Conservation (phyloP, 2,329 filamentous ascomycete species). For the Beauveria australis region DNA sequence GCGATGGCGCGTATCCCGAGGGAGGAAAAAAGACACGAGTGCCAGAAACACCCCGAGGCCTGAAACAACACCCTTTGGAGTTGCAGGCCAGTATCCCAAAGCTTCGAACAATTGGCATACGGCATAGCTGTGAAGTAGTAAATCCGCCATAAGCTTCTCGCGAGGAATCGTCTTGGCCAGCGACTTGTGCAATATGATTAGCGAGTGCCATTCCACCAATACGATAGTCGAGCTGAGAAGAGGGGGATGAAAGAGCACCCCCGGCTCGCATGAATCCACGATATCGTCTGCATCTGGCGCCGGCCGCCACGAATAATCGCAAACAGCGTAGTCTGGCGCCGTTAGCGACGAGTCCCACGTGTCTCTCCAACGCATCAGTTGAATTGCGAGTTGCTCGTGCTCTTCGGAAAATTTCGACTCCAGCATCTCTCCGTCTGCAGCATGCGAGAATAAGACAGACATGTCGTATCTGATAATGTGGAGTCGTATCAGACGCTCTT, state of each 20-base stretch:
- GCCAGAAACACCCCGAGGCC: conserved; percentile 68
- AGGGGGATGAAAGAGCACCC: conserved; percentile 60
- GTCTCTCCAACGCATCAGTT: conserved; percentile 41
- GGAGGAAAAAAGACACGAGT: conserved; percentile 72
- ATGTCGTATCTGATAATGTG: conserved; percentile 74
- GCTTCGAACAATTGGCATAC: conserved; percentile 75
- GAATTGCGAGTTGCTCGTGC: conserved; percentile 44
- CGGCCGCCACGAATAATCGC: conserved; percentile 48
- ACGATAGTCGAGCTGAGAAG: conserved; percentile 69
- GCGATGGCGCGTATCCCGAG: conserved; percentile 60
- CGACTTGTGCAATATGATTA: conserved; percentile 72
- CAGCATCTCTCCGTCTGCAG: conserved; percentile 54
- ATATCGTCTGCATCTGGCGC: conserved; percentile 54
- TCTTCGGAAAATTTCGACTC: conserved; percentile 57
- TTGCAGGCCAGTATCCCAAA: conserved; percentile 62
- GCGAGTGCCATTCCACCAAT: conserved; percentile 67
- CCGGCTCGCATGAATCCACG: conserved; percentile 63
- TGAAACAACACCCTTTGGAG: conserved; percentile 62
- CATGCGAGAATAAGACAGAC: conserved; percentile 65
- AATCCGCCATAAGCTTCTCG: conserved; percentile 41
- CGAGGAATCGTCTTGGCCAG: conserved; percentile 55
- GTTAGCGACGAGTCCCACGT: conserved; percentile 54
- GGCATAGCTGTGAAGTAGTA: conserved; percentile 55
- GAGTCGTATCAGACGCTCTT: conserved; percentile 56
- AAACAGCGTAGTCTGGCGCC: conserved; percentile 54